These are phyloP conservation scores for Lunularia cruciata DNA, from an alignment of 225 moss, liverwort and hornwort species.

Conservation along the genomic window DNA sequence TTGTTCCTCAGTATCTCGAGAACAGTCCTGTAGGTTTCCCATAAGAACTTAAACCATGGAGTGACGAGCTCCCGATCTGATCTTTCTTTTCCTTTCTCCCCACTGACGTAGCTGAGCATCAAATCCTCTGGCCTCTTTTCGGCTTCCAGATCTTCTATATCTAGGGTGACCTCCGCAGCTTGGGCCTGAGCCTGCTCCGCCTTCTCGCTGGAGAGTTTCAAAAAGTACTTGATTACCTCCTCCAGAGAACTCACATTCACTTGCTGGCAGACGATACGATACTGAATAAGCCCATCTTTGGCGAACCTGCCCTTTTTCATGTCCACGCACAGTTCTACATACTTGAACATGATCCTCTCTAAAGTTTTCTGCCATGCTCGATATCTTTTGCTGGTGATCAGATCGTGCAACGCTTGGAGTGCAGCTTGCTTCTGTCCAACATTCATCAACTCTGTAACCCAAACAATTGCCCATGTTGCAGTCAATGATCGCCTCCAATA, in stretches of 20 bases:
- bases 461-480: conserved; percentile 27
- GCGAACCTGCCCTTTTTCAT: conserved; percentile 99
- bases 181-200: conserved; percentile 92
- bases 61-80: conserved; percentile 94
- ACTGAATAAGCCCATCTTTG: conserved; percentile 95
- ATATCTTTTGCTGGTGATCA: conserved; percentile 95
- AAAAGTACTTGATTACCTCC: conserved; percentile 95
- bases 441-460: conserved; percentile 89
- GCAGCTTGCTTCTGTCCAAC: conserved; percentile 99
- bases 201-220: conserved; percentile 93
- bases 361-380: conserved; percentile 97
- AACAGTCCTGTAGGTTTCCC: conserved; percentile 96
- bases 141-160: conserved; percentile 86
- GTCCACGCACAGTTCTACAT: conserved; percentile 95
- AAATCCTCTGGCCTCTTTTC: conserved; percentile 95
- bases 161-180: conserved; percentile 75
- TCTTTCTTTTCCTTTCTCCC: conserved; percentile 93
- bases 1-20: conserved; percentile 94
- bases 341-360: conserved; percentile 98
- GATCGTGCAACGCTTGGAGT: conserved; percentile 88
- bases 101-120: conserved; percentile 98
- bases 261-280: conserved; percentile 97
- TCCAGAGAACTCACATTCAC: conserved; percentile 92
- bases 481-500: conserved; percentile 27
- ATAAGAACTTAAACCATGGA: conserved; percentile 95